These are phyloP conservation scores for Kwoniella sp. DNA, from an alignment of 768 basidiomycete genomes.

Conservation along the genomic window DNA sequence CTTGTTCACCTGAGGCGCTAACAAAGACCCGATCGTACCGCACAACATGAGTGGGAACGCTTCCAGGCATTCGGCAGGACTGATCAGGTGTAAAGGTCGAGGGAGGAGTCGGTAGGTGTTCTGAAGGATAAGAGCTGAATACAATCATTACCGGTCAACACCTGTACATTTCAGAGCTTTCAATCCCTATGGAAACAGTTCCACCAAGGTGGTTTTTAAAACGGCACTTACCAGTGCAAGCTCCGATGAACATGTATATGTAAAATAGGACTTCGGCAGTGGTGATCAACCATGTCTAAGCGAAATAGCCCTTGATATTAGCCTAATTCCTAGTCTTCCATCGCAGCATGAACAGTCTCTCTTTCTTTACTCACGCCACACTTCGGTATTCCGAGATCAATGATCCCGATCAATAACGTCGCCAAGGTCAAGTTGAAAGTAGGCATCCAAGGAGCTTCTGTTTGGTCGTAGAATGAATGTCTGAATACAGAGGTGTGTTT, in stretches of 20 bases:
- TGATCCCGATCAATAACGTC: conserved; percentile 3
- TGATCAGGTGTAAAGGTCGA: conserved; percentile 3
- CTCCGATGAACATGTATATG: conserved; percentile 5
- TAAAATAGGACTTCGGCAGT: background rate
- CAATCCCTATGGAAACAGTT: too few species aligned
- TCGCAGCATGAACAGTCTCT: background rate
- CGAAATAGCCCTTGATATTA: too few species aligned
- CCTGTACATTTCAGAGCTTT: too few species aligned
- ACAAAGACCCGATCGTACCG: conserved; percentile 7
- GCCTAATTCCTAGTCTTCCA: too few species aligned
- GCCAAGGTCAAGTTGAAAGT: background rate
- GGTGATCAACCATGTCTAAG: background rate
- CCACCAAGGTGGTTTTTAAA: background rate
- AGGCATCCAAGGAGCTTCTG: conserved; percentile 8
- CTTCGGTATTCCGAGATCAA: conserved; percentile 3
- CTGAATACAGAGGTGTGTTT: background rate
- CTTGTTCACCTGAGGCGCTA: background rate
- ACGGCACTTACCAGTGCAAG: background rate
- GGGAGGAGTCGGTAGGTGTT: conserved; percentile 5
- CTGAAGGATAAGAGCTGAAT: background rate
- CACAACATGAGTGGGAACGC: background rate
- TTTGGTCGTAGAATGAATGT: conserved; percentile 7
- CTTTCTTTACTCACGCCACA: conserved; percentile 1
- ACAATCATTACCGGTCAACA: too few species aligned
- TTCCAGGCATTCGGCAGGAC: conserved; percentile 5